Conservation (phyloP, 148 eudicot genomes). For the Diospyros kaki region DNA sequence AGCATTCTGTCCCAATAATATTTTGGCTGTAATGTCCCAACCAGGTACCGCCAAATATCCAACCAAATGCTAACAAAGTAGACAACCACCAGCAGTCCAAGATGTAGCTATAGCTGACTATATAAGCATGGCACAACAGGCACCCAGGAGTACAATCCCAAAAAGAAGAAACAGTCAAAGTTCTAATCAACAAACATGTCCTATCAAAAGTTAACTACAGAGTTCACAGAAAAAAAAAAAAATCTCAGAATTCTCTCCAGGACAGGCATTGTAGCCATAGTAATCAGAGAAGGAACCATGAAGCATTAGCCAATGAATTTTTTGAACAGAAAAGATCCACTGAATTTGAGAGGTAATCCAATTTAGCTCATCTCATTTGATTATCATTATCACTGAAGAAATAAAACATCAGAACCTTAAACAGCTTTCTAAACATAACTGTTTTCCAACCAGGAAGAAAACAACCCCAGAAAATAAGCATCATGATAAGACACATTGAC, state of each 20-base stretch:
- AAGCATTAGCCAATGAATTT: not conserved
- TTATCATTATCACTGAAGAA: not conserved
- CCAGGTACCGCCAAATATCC: not conserved
- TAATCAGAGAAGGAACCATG: not conserved
- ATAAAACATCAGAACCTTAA: not conserved
- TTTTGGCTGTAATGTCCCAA: not conserved
- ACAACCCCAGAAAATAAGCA: not conserved
- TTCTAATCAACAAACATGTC: not conserved
- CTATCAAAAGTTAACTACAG: not conserved
- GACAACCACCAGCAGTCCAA: conserved; percentile 1
- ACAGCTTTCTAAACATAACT: not conserved
- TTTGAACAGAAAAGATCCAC: not conserved
- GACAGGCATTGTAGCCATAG: not conserved
- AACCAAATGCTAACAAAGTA: not conserved
- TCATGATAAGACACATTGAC: not conserved
- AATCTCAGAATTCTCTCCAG: not conserved
- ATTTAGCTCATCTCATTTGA: not conserved
- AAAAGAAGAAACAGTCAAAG: not conserved
- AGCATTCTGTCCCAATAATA: not conserved
- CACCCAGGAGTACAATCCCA: not conserved
- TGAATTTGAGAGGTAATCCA: not conserved
- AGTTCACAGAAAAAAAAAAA: not conserved
- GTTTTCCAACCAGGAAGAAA: not conserved
- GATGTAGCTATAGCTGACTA: not conserved
- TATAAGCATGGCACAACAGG: conserved; percentile 2